phyloP scores from a whole-genome alignment of 192 early-diverging fungal species.

The Gonapodya sp. region DNA sequence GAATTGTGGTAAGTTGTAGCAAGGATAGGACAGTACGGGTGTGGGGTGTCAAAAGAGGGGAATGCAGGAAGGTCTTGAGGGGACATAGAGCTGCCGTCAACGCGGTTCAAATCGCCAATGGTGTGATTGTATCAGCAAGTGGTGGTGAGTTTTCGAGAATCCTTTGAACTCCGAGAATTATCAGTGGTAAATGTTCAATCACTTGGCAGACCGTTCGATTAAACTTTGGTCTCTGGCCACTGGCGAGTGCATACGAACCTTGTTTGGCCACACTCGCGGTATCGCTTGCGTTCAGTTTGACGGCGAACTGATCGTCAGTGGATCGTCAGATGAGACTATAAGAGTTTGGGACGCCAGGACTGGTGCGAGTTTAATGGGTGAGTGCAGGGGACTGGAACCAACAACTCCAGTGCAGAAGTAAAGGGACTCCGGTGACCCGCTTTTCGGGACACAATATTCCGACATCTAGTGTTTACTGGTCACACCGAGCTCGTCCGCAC shows the following conservation, averaged over 20 bases:
- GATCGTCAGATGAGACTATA: conserved; percentile 74
- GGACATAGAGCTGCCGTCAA: conserved; percentile 78
- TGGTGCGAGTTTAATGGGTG: background rate
- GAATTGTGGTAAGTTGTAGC: conserved; percentile 68
- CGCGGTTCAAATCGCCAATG: conserved; percentile 55
- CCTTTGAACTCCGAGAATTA: background rate
- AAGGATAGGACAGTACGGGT: conserved; percentile 87
- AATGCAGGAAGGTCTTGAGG: conserved; percentile 46
- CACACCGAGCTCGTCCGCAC: conserved; percentile 74
- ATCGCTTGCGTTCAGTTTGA: conserved; percentile 88
- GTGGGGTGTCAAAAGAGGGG: conserved; percentile 63
- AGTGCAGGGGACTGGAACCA: too few species aligned
- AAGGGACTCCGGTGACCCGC: conserved; percentile 43
- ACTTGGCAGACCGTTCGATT: conserved; percentile 57
- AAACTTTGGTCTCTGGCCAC: conserved; percentile 71
- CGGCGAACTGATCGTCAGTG: conserved; percentile 69
- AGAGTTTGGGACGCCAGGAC: conserved; percentile 47
- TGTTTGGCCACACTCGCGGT: conserved; percentile 68
- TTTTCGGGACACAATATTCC: conserved; percentile 24
- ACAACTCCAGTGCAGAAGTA: conserved; percentile 65
- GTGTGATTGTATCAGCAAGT: conserved; percentile 51
- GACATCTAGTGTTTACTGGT: conserved; percentile 34
- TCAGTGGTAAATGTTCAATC: background rate
- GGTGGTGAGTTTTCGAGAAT: conserved; percentile 43
- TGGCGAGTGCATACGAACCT: conserved; percentile 52